Evolutionary conservation across 306 rosid species (phyloP).

Genomic region (Elaeagnus macrophylla): DNA sequence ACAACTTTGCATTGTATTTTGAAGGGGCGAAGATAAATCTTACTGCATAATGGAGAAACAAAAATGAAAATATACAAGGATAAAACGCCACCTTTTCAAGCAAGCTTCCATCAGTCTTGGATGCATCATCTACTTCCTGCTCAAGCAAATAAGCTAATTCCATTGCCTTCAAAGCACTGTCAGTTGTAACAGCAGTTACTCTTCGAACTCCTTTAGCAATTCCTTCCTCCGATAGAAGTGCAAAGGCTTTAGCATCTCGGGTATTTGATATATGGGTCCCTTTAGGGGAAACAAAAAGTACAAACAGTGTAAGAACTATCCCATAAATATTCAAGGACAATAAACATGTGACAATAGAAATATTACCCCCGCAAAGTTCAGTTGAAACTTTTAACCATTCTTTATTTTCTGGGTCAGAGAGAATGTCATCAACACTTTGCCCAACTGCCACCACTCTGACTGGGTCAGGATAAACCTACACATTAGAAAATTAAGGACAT

Average conservation of each 20-base stretch:
- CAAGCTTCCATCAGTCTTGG: slow-evolving; percentile 50
- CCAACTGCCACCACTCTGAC: slow-evolving; percentile 90
- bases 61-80: neutral
- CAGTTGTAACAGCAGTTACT: slow-evolving; percentile 91
- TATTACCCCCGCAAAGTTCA: neutral
- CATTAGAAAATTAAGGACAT: slow-evolving; percentile 3
- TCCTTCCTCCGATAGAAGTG: slow-evolving; percentile 92
- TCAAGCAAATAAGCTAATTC: slow-evolving; percentile 59
- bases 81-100: slow-evolving; percentile 67
- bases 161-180: slow-evolving; percentile 51
- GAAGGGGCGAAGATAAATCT: too few species aligned
- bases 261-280: slow-evolving; percentile 94
- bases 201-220: slow-evolving; percentile 93
- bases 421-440: slow-evolving; percentile 73
- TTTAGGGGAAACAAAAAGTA: slow-evolving; percentile 22
- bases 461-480: slow-evolving; percentile 93
- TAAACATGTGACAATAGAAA: slow-evolving; percentile 7
- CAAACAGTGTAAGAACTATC: slow-evolving; percentile 18
- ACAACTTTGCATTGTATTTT: too few species aligned
- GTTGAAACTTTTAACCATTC: slow-evolving; percentile 37
- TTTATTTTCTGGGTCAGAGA: slow-evolving; percentile 60
- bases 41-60: neutral
- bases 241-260: slow-evolving; percentile 87
- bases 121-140: slow-evolving; percentile 62
- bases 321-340: slow-evolving; percentile 12